These are phyloP conservation scores for Bacidia gigantensis DNA, from an alignment of 495 filamentous ascomycete genomes.

Conservation along the genomic window DNA sequence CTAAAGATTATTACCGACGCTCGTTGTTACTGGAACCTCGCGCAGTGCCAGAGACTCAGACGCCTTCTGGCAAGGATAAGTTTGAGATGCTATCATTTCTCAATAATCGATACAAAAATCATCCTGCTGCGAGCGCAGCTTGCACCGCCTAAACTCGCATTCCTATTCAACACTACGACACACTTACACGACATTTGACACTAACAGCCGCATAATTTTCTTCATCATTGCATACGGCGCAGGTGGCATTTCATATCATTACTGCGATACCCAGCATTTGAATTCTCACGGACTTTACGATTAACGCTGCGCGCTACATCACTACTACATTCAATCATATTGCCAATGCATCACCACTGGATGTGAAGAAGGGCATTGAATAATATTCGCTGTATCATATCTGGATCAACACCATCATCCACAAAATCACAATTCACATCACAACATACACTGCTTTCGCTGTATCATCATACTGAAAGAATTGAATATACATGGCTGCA, in stretches of 20 bases:
- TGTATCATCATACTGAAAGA: background rate
- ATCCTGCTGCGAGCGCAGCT: slow-evolving; percentile 20
- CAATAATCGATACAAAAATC: slow-evolving; percentile 33
- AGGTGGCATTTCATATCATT: background rate
- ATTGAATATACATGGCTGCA: background rate
- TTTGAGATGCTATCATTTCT: slow-evolving; percentile 38
- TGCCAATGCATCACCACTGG: background rate
- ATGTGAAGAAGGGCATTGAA: background rate
- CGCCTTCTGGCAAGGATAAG: slow-evolving; percentile 31
- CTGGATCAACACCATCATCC: background rate
- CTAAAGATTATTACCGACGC: slow-evolving; percentile 71
- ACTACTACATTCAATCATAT: background rate
- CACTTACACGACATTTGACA: background rate
- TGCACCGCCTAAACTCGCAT: slow-evolving; percentile 17
- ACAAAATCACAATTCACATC: no score
- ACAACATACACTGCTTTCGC: background rate
- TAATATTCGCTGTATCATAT: background rate
- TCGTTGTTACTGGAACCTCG: slow-evolving; percentile 73
- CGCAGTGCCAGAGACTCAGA: slow-evolving; percentile 9
- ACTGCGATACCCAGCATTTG: background rate
- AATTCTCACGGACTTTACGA: background rate
- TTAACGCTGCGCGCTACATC: background rate
- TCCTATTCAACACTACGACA: background rate
- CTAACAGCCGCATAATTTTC: background rate
- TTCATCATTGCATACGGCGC: background rate